Conservation (phyloP, 441 rosid species). For the Erysimum cheiri region DNA sequence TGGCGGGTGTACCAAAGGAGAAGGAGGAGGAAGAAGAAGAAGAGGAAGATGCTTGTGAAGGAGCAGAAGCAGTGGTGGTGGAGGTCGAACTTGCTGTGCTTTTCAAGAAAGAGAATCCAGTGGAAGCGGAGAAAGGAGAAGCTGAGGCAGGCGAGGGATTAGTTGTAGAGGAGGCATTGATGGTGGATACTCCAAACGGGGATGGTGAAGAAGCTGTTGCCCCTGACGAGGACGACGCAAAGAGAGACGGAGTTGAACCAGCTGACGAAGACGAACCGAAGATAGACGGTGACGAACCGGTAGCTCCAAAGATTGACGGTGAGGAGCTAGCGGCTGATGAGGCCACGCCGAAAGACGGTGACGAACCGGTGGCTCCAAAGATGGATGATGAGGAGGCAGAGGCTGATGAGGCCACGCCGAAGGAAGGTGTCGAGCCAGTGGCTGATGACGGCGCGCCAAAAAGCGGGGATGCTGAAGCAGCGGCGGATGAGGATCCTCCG, state of each 20-base stretch:
- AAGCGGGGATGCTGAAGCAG: constrained; percentile 41
- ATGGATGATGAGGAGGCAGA: constrained; percentile 27
- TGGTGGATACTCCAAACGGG: constrained; percentile 44
- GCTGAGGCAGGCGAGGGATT: constrained; percentile 41
- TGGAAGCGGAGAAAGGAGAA: constrained; percentile 44
- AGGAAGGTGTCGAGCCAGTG: constrained; percentile 44
- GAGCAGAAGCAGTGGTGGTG: constrained; percentile 42
- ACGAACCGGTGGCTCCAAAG: constrained; percentile 46
- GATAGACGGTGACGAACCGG: constrained; percentile 30
- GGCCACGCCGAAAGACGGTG: constrained; percentile 45
- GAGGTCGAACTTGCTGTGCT: constrained; percentile 44
- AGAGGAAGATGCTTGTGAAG: constrained; percentile 49
- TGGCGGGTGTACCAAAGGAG: constrained; percentile 52
- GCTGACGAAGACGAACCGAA: constrained; percentile 45
- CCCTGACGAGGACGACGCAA: constrained; percentile 44
- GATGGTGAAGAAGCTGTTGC: constrained; percentile 43
- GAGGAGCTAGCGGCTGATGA: constrained; percentile 35
- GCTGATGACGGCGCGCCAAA: constrained; percentile 41
- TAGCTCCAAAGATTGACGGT: constrained; percentile 38
- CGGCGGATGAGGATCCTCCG: constrained; percentile 42
- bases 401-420: constrained; percentile 45
- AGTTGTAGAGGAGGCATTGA: constrained; percentile 31
- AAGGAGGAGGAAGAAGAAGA: constrained; percentile 55
- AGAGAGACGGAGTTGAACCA: constrained; percentile 38
- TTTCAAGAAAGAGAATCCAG: constrained; percentile 50